Base-by-base conservation (phyloP, 495 filamentous ascomycete genomes). In the Daldinia grandis region DNA sequence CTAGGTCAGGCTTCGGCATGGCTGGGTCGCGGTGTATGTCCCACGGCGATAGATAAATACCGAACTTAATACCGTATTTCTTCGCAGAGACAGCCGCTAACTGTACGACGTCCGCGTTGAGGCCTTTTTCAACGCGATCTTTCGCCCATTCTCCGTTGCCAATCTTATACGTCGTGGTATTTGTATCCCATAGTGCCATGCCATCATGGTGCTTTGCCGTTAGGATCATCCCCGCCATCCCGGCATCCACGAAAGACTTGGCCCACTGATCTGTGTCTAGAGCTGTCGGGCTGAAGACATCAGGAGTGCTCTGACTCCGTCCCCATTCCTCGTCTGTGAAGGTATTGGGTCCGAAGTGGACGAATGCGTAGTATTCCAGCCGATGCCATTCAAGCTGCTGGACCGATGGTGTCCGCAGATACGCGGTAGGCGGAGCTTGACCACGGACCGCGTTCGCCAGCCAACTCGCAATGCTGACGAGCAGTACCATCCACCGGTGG, bases 201-300 rank as follows among this genome's bases (percentile, higher is more conserved):
- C 74, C 74, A 33, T 76, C 74, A 25, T 76, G 74, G 33, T 76
- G 74, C 51, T 76, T 76, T 1, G 74, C 74, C 4, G 74, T 76
- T 27, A 76, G 25, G 38, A 76, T 76, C 74, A 76, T 76, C 1
- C 67, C 74, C 15, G 74, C 58, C 71, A 76, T 73, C 12, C 74
- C 74, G 5, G 74, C 66, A 24, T 76, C 74, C 5, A 64, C 66
- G 25, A 76, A 76, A 5, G 71, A 71, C 57, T 71, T 61, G 27
- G 74, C 74, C 74, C 74, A 74, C 57, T 76, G 74, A 54, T 76
- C 74, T n/a, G 74, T 76, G 27, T 76, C 74, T 0, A 76, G 56
- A 14, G 57, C 63, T 0, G 74, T 61, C 12, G 74, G 74, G 12
- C 42, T 63, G 37, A 76, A 76, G 15, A 76, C 71, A 19, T 71